These are phyloP conservation scores for Podosphaera leucotricha DNA, from an alignment of 2,329 filamentous ascomycete genomes.

Conservation along the genomic window DNA sequence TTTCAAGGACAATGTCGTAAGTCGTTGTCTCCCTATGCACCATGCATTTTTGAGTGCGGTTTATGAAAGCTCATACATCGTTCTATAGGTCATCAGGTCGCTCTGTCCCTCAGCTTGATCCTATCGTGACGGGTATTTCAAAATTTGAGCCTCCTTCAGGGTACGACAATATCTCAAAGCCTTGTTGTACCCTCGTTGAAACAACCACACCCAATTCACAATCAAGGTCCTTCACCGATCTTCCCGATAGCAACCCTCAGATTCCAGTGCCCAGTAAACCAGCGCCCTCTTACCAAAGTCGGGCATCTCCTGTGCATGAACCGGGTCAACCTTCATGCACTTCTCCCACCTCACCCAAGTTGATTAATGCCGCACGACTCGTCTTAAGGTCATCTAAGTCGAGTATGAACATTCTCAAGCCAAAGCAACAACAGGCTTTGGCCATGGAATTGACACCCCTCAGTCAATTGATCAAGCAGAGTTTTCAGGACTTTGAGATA, in stretches of 20 bases:
- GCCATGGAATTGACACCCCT: conserved; percentile 3
- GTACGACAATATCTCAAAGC: not conserved
- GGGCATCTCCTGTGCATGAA: not conserved
- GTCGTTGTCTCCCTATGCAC: not conserved
- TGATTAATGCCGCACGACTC: not conserved
- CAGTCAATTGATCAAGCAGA: conserved; percentile 2
- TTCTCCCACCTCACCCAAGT: not conserved
- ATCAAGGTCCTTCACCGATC: not conserved
- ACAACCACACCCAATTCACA: not conserved
- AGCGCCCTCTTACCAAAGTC: not conserved
- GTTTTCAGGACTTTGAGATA: conserved; percentile 2
- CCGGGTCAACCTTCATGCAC: not conserved
- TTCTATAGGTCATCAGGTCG: not conserved
- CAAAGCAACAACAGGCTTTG: not conserved
- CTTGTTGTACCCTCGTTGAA: not conserved
- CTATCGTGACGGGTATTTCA: not conserved
- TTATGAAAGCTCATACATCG: not conserved
- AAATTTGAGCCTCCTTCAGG: not conserved
- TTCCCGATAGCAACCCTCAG: not conserved
- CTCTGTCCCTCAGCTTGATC: not conserved
- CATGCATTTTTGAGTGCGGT: not conserved
- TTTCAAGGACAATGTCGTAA: not conserved
- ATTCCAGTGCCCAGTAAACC: not conserved
- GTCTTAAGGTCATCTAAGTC: not conserved
- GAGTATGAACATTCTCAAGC: not conserved